Base-by-base conservation (phyloP, 2,329 filamentous ascomycete species). In the Beauveria bassiana region DNA sequence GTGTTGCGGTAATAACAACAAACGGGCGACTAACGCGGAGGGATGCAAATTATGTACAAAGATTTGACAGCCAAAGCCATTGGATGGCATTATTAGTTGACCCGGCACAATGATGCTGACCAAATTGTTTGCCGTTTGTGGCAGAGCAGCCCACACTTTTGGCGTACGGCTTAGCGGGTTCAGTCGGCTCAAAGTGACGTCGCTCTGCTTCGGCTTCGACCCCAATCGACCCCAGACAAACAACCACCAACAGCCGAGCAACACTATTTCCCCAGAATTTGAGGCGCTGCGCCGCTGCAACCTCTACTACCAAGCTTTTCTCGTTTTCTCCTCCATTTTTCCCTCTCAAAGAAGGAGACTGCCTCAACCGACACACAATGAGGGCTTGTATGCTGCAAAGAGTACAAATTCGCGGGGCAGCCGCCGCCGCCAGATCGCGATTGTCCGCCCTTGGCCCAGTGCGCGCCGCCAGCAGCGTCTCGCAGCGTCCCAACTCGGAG, bases 401-500 rank as follows among this genome's bases (percentile, higher is more conserved):
- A 59, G 64, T 70, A 58, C 65, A 70, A 55, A 64, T 73, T 47
- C 67, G 68, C 47, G 43, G 50, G 51, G 68, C 68, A 26, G 31
- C 53, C 63, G 67, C 66, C 43, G 64, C 69, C n/a, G 54, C 67
- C 46, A 68, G 62, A 62, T 62, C 20, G 51, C 53, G 54, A 58
- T 55, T 52, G 52, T 18, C 64, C 66, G 62, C 34, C 65, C 57
- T 64, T 64, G 62, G 67, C 55, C 60, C 67, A 20, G 61, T 70
- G 58, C 75, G 79, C 65, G 67, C 68, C 45, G 77, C 77, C 42
- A 78, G 81, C 70, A 79, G 78, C 64, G 73, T 85, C 62, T 84
- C 82, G 5, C 83, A 86, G 68, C 77, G 78, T 14, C 83, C 80
- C 10, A 79, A 84, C 62, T 79, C 82, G 1, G 77, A 78, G 55